Conservation (phyloP, 352 stramenopile species). For the Blastocystis sp. region DNA sequence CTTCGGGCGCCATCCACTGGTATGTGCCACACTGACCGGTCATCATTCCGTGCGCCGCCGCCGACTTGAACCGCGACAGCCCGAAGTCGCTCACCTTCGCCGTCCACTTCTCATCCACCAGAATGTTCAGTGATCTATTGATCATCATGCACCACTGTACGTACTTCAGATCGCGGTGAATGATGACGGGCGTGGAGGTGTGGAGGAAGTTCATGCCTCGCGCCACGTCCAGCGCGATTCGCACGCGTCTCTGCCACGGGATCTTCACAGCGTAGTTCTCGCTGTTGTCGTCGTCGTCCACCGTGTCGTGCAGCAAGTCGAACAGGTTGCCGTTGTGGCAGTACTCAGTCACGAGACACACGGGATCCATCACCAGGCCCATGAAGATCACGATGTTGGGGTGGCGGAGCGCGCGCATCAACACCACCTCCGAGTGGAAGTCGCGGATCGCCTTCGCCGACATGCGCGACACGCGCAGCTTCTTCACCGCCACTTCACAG, state of each 20-base stretch:
- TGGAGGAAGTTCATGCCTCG: constrained; percentile 88
- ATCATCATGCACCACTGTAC: not conserved
- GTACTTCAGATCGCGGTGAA: constrained; percentile 87
- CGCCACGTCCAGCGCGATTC: constrained; percentile 86
- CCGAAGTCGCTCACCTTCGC: constrained; percentile 89
- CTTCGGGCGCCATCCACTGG: constrained; percentile 87
- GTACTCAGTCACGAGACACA: constrained; percentile 75
- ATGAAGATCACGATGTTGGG: constrained; percentile 83
- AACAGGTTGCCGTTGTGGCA: constrained; percentile 73
- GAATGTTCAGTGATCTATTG: constrained; percentile 80
- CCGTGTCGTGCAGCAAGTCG: constrained; percentile 50
- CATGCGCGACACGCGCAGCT: constrained; percentile 68
- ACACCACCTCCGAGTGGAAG: constrained; percentile 77
- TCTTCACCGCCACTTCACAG: constrained; percentile 72
- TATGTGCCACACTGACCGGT: constrained; percentile 80
- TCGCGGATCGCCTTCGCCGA: constrained; percentile 75
- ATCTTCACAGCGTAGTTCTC: constrained; percentile 80
- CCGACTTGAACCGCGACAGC: constrained; percentile 74
- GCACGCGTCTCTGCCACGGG: constrained; percentile 84
- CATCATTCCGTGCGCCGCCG: constrained; percentile 64
- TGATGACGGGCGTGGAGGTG: constrained; percentile 84
- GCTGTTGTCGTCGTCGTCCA: constrained; percentile 45
- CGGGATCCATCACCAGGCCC: constrained; percentile 87
- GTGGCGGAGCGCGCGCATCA: constrained; percentile 76
- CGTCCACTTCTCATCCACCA: constrained; percentile 85